phyloP scores from a whole-genome alignment of 768 basidiomycete species.

The Symmetrospora coprosmae region DNA sequence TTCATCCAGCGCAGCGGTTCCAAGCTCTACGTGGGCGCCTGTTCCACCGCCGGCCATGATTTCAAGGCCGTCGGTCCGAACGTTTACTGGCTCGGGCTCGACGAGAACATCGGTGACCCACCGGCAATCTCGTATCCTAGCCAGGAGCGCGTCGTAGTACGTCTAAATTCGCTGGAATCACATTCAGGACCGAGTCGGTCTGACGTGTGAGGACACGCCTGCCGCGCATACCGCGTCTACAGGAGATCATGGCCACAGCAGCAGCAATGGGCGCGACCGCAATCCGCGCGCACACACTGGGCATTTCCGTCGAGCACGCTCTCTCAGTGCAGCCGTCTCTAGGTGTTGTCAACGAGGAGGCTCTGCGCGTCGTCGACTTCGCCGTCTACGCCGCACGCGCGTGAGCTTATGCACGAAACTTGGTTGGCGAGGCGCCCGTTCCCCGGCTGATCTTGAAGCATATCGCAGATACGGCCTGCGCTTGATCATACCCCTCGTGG shows the following conservation, averaged over 20 bases:
- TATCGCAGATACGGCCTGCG: constrained; percentile 28
- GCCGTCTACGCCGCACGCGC: constrained; percentile 29
- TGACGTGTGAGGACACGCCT: neutral
- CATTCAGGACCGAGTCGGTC: neutral
- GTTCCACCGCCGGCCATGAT: constrained; percentile 16
- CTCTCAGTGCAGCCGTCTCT: constrained; percentile 34
- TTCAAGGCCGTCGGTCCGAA: constrained; percentile 30
- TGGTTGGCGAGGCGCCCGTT: neutral
- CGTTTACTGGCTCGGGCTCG: constrained; percentile 33
- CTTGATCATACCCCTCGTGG: constrained; percentile 29
- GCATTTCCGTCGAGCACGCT: constrained; percentile 34
- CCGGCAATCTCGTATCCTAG: constrained; percentile 25
- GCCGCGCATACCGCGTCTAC: neutral
- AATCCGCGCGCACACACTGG: constrained; percentile 35
- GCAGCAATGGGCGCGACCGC: constrained; percentile 33
- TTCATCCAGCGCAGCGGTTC: constrained; percentile 25
- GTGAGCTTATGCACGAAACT: neutral
- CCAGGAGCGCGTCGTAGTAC: constrained; percentile 4
- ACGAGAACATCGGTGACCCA: constrained; percentile 32
- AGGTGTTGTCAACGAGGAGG: constrained; percentile 33
- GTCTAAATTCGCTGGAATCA: neutral
- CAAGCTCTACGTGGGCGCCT: constrained; percentile 24
- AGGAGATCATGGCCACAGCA: constrained; percentile 31
- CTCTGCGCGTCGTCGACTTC: constrained; percentile 35
- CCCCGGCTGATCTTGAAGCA: too few relatives aligned